These are phyloP conservation scores for Delitschia confertaspora DNA, from an alignment of 495 filamentous ascomycete species.

Conservation along the genomic window DNA sequence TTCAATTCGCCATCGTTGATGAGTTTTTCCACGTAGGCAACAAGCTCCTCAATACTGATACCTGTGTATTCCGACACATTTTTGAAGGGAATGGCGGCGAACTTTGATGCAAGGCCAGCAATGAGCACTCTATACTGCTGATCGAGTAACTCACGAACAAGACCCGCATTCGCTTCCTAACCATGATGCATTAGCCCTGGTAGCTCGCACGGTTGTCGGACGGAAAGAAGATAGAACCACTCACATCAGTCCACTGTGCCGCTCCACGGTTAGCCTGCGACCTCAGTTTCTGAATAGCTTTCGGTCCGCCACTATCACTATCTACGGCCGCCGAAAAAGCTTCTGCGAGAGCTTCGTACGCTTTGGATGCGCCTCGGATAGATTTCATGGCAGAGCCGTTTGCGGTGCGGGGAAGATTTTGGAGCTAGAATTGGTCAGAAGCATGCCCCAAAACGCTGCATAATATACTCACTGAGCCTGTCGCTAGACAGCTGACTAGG, in stretches of 20 bases:
- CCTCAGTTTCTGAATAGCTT: slow-evolving; percentile 47
- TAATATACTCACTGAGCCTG: slow-evolving; percentile 51
- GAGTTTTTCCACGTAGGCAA: slow-evolving; percentile 26
- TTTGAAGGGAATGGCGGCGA: slow-evolving; percentile 31
- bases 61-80: slow-evolving; percentile 28
- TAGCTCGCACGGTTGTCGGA: background rate
- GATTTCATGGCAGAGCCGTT: slow-evolving; percentile 44
- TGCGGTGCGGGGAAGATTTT: slow-evolving; percentile 38
- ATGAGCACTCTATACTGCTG: slow-evolving; percentile 43
- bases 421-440: slow-evolving; percentile 18
- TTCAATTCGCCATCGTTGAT: slow-evolving; percentile 27
- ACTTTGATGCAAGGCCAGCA: slow-evolving; percentile 32
- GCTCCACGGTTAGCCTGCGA: slow-evolving; percentile 49
- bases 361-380: slow-evolving; percentile 52
- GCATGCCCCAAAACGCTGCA: slow-evolving; percentile 25
- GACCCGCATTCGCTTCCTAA: slow-evolving; percentile 50
- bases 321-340: slow-evolving; percentile 57
- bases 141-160: slow-evolving; percentile 45
- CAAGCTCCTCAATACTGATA: slow-evolving; percentile 12
- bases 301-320: too few species aligned
- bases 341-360: slow-evolving; percentile 60
- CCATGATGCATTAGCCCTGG: background rate
- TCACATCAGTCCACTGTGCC: slow-evolving; percentile 51
- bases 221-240: too few species aligned
- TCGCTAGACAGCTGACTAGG: slow-evolving; percentile 61